Evolutionary conservation across 345 rosid species (phyloP), one percentile per base, ranked within the genome.

Genomic region (Citrus cavaleriei): DNA sequence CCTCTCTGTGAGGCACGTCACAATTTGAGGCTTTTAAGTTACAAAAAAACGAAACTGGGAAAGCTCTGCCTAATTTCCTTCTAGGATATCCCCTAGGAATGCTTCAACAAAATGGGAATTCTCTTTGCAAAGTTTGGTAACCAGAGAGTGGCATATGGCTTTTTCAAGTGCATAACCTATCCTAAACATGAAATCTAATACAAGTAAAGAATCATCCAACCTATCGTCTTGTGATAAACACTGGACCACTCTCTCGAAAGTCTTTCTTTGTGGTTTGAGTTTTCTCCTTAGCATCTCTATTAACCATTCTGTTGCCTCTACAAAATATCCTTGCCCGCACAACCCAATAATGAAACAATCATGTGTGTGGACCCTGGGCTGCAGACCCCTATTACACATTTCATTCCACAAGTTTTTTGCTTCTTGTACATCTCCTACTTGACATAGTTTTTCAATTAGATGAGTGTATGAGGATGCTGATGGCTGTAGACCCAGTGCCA

Each of bases 401-500:
- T 84, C 82, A 27, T 68, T 78, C 86, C 83, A 83, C 77, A 81
- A 72, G 0, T 35, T 38, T 79, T 77, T 83, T 4, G 80, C 88
- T 78, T 58, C 88, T 83, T 81, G 70, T 42, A 84, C 28, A 34
- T 78, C 77, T 70, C 91, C 91, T 5, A 54, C 4, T 60, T 72
- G 55, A 35, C 84, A 82, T 25, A 86, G 76, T 24, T 54, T 81
- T 81, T 76, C 37, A 40, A 88, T 65, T 30, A 90, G 76, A 16
- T 86, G 70, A 21, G 76, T 54, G 34, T 82, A 86, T 7, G 84
- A 81, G 16, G 35, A 72, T 25, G 73, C 34, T 19, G 85, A 76
- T 62, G 87, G 89, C 37, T 75, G 76, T 54, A 85, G 55, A 67
- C 91, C 88, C 28, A 51, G 76, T n/a, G 64, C 82, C 84, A 86